These are phyloP conservation scores for Fragilariopsis cylindrus DNA, from an alignment of 108 stramenopile species.

Conservation along the genomic window DNA sequence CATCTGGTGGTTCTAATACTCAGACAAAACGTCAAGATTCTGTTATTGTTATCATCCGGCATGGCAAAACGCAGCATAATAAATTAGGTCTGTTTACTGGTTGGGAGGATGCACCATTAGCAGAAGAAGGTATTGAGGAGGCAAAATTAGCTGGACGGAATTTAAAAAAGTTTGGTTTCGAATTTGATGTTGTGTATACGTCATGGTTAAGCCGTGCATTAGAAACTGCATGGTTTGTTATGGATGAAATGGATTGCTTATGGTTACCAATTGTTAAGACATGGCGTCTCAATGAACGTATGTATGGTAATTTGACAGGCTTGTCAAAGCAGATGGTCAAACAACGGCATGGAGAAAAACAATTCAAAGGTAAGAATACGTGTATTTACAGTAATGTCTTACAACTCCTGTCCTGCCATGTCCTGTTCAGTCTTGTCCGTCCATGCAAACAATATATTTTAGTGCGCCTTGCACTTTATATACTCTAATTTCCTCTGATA, in stretches of 20 bases:
- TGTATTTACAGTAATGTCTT: no score
- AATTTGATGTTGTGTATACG: constrained; percentile 98
- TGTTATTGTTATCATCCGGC: constrained; percentile 90
- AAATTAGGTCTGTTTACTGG: constrained; percentile 93
- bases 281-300: constrained; percentile 93
- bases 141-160: constrained; percentile 81
- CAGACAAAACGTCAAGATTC: constrained; percentile 47
- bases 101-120: constrained; percentile 90
- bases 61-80: constrained; percentile 94
- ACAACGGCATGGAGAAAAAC: constrained; percentile 89
- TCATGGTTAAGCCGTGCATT: constrained; percentile 93
- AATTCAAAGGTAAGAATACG: constrained; percentile 54
- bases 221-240: constrained; percentile 78
- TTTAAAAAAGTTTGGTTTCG: constrained; percentile 83
- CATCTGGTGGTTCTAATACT: constrained; percentile 44
- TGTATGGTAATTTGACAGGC: constrained; percentile 90
- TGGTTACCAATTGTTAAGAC: constrained; percentile 87
- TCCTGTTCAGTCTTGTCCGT: no score
- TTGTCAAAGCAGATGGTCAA: constrained; percentile 92
- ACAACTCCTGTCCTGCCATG: no score
- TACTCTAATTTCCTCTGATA: no score
- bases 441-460: no score
- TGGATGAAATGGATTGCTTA: constrained; percentile 90
- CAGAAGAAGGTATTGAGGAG: constrained; percentile 86
- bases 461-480: no score